Conservation (phyloP, 2,329 filamentous ascomycete species). For the Stromatinia cepivora region DNA sequence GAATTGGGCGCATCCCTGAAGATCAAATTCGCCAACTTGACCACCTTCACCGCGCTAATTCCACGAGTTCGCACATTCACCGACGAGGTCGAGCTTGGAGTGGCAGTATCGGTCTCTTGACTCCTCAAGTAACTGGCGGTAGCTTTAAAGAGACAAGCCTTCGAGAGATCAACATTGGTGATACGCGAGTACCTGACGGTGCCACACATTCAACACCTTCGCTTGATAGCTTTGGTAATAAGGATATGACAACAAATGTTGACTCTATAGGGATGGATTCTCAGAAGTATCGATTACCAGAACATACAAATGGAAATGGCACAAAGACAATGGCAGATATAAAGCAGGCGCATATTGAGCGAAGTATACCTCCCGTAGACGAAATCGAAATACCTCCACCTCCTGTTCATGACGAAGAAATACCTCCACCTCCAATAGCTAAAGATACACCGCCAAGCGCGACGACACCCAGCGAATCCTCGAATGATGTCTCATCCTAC, state of each 20-base stretch:
- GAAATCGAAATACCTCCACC: slow-evolving; percentile 43
- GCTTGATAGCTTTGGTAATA: slow-evolving; percentile 33
- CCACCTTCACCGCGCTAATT: slow-evolving; percentile 61
- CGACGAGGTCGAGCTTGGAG: slow-evolving; percentile 73
- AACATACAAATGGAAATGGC: slow-evolving; percentile 68
- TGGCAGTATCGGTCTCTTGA: slow-evolving; percentile 52
- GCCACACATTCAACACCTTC: slow-evolving; percentile 34
- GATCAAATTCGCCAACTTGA: slow-evolving; percentile 70
- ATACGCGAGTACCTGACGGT: slow-evolving; percentile 34
- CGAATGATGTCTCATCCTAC: slow-evolving; percentile 47
- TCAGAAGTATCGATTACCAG: slow-evolving; percentile 72
- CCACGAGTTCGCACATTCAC: slow-evolving; percentile 53
- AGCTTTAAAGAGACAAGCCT: slow-evolving; percentile 29
- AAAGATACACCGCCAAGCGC: slow-evolving; percentile 52
- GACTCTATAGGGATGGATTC: slow-evolving; percentile 64
- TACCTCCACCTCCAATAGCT: slow-evolving; percentile 47
- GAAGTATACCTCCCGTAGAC: slow-evolving; percentile 45
- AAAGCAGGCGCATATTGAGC: slow-evolving; percentile 58
- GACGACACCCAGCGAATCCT: slow-evolving; percentile 42
- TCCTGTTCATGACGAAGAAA: slow-evolving; percentile 39
- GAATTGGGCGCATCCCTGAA: slow-evolving; percentile 70
- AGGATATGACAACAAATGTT: slow-evolving; percentile 36
- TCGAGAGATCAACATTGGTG: slow-evolving; percentile 32
- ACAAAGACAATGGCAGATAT: slow-evolving; percentile 61
- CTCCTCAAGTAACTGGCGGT: slow-evolving; percentile 38